Evolutionary conservation across 495 filamentous ascomycete genomes (phyloP), one percentile per base, ranked within the genome.

Genomic region (Trichodelitschia bisporula): DNA sequence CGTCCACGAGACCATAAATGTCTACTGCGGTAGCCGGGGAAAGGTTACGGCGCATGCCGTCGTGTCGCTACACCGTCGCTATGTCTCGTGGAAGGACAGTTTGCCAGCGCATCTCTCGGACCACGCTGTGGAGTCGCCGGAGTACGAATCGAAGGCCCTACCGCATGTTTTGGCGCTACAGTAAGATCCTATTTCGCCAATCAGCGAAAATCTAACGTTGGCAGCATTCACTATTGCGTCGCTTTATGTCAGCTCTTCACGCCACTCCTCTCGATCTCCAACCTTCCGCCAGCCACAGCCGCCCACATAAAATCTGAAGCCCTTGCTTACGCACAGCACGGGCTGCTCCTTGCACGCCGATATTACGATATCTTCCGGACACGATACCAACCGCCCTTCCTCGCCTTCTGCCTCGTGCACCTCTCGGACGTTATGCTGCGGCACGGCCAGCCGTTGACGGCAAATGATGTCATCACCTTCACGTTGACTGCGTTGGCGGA

Each of bases 51-150:
- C 48, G 9, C 20, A 32, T 5, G 30, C 42, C 2, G 19, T 56
- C 15, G 19, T 53, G 9, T 21, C 38, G 26, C 34, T 41, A 8
- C 52, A 53, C 25, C 20, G 30, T 13, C 36, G 40, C 25, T 47
- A 42, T 25, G 19, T 48, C 6, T 20, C 29, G 16, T 56, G 53
- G 53, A 38, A 40, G 15, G 31, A 42, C 6, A 34, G 37, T 4
- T 37, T 56, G 18, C 50, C 51, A 16, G 48, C 53, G 16, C 50
- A 55, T 31, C 40, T 55, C 21, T 40, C 53, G 11, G 50, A 44
- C 17, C 39, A 55, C 16, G 37, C 50, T 51, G 55, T 41, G 14
- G 32, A 10, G 9, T 2, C 18, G 15, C 11, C 15, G 30, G 11
- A 24, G n/a, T 3, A 12, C 12, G 16, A 10, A 29, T 13, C 12